Evolutionary conservation across 1,284 basidiomycete species (phyloP), one percentile per base, ranked within the genome.

Genomic region (Stygiomarasmius scandens): DNA sequence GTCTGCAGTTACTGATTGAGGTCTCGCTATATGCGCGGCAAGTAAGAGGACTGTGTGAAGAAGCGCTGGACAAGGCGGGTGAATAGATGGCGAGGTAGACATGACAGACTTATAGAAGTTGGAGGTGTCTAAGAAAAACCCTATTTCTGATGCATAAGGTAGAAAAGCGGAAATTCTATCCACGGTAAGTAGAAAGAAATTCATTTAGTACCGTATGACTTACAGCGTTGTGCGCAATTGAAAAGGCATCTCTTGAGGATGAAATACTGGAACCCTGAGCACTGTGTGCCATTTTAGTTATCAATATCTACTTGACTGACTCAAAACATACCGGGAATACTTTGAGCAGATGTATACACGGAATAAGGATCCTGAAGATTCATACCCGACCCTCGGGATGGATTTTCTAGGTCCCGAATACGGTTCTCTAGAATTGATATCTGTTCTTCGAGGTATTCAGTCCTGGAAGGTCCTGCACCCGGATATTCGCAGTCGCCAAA

Each of bases 51-150:
- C 38, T 9, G 38, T 41, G 4, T 41, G 38, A 16, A 41, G 38
- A 16, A 41, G 38, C 6, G 38, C 38, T 41, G 11, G 38, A n/a
- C 14, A 4, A 9, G 38, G 38, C 38, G 38, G 38, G 16, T 8
- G 29, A 12, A 12, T 12, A 32, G 29, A 9, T 41, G 38, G 16
- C 11, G 38, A 41, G 36, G 16, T 22, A 5, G 29, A n/a, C n/a
- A 32, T 23, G 11, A 54, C 38, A 6, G 51, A 24, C 11, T 49
- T 27, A 12, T 36, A 20, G 45, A 76, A 74, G 12, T 67, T 67
- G 3, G 64, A 57, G 3, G 65, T 51, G 49, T 76, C 68, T 11
- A 77, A 60, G 60, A 78, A 78, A 57, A 78, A 77, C 2, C 75
- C 74, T 52, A 75, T 63, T 22, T 74, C 71, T 5, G 62, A 59